Conservation (phyloP, 495 filamentous ascomycete species). For the Alectoria sarmentosa region DNA sequence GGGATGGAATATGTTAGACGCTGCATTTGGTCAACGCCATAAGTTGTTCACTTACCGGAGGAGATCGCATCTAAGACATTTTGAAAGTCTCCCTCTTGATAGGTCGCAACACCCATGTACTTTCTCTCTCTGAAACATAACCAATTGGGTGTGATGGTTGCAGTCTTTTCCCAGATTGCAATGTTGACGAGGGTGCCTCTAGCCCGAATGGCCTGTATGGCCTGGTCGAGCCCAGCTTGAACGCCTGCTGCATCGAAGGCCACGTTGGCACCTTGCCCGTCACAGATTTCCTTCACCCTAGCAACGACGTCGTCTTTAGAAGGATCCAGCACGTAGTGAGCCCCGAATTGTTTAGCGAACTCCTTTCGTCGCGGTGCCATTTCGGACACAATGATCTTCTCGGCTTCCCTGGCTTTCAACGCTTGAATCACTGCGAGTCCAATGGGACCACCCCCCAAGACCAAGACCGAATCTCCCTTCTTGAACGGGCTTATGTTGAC, state of each 20-base stretch:
- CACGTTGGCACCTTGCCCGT: slow-evolving; percentile 45
- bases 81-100: slow-evolving; percentile 47
- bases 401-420: slow-evolving; percentile 42
- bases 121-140: slow-evolving; percentile 40
- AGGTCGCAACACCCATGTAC: slow-evolving; percentile 47
- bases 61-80: slow-evolving; percentile 48
- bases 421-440: slow-evolving; percentile 55
- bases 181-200: slow-evolving; percentile 56
- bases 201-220: slow-evolving; percentile 41
- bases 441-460: slow-evolving; percentile 57
- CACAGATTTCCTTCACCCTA: slow-evolving; percentile 40
- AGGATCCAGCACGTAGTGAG: slow-evolving; percentile 50
- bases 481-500: slow-evolving; percentile 48
- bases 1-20: neutral
- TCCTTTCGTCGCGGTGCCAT: slow-evolving; percentile 41
- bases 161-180: slow-evolving; percentile 52
- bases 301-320: slow-evolving; percentile 43
- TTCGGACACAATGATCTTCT: slow-evolving; percentile 53
- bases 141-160: slow-evolving; percentile 42
- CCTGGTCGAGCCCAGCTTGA: slow-evolving; percentile 42
- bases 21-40: neutral
- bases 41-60: slow-evolving; percentile 31
- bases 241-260: slow-evolving; percentile 55
- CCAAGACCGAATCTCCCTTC: slow-evolving; percentile 41
- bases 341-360: slow-evolving; percentile 46